Conservation (phyloP, 2,329 filamentous ascomycete genomes). For the Colletotrichum sp. region DNA sequence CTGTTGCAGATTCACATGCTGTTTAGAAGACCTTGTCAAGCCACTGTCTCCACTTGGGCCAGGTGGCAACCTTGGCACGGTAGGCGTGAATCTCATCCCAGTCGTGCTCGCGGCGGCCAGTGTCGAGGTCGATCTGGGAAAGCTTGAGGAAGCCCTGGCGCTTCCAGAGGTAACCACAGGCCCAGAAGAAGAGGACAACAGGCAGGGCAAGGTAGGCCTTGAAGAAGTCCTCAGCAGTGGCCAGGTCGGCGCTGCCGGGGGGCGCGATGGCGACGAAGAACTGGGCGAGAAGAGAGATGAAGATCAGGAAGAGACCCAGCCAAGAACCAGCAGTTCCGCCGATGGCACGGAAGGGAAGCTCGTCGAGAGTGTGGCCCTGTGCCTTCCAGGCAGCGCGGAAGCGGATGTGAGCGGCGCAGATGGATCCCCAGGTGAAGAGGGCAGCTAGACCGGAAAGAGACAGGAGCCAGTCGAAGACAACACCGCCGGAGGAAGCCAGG, state of each 20-base stretch:
- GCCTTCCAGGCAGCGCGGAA: slow-evolving; percentile 66
- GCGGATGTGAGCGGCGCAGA: slow-evolving; percentile 71
- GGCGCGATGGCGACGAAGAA: slow-evolving; percentile 55
- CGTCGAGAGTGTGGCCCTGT: slow-evolving; percentile 65
- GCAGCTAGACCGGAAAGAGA: slow-evolving; percentile 67
- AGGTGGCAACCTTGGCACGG: slow-evolving; percentile 52
- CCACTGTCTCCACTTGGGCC: slow-evolving; percentile 56
- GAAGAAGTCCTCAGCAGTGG: slow-evolving; percentile 57
- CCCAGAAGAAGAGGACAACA: slow-evolving; percentile 60
- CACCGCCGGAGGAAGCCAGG: slow-evolving; percentile 47
- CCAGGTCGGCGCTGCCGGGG: slow-evolving; percentile 29
- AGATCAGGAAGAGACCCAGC: slow-evolving; percentile 62
- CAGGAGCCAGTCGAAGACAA: slow-evolving; percentile 69
- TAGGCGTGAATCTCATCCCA: slow-evolving; percentile 67
- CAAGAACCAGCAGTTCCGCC: slow-evolving; percentile 68
- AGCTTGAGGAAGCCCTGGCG: slow-evolving; percentile 62
- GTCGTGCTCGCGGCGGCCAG: slow-evolving; percentile 67
- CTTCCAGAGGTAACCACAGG: slow-evolving; percentile 69
- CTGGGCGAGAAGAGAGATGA: slow-evolving; percentile 57
- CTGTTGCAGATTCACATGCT: neutral
- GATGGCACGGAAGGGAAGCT: slow-evolving; percentile 67
- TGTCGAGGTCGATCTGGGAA: slow-evolving; percentile 70
- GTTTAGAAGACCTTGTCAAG: slow-evolving; percentile 42
- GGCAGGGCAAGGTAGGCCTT: slow-evolving; percentile 57
- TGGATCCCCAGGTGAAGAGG: slow-evolving; percentile 70